Evolutionary conservation across 2,329 filamentous ascomycete genomes (phyloP).

Genomic region (Ceratocystis lukuohia): DNA sequence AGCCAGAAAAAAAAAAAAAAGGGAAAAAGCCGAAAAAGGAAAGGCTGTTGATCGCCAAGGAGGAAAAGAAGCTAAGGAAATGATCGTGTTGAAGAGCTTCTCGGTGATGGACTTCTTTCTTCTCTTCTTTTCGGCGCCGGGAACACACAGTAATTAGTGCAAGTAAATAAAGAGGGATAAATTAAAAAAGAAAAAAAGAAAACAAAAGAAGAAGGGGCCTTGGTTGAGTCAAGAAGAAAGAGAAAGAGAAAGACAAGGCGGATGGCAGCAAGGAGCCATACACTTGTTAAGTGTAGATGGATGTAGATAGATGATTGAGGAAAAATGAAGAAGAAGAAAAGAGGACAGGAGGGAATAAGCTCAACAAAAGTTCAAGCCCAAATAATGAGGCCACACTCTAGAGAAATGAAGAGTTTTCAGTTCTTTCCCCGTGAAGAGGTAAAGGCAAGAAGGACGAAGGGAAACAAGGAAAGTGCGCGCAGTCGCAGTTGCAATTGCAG

Average conservation of each 20-base stretch:
- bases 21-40: not conserved
- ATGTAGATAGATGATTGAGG: not conserved
- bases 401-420: slow-evolving; percentile 3
- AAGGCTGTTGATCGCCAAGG: not conserved
- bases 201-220: not conserved
- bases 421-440: slow-evolving; percentile 1
- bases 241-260: not conserved
- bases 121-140: not conserved
- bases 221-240: not conserved
- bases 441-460: not conserved
- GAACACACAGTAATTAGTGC: not conserved
- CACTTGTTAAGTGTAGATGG: not conserved
- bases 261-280: not conserved
- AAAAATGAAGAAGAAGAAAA: not conserved
- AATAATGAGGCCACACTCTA: not conserved
- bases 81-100: not conserved
- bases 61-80: not conserved
- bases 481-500: no score
- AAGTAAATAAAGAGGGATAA: slow-evolving; percentile 4
- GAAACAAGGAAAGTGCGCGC: not conserved
- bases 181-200: not conserved
- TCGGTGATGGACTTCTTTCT: not conserved
- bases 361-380: not conserved
- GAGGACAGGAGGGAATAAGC: not conserved
- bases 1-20: not conserved